Base-by-base conservation (phyloP, 2,329 filamentous ascomycete species). In the Zopfia rhizophila region DNA sequence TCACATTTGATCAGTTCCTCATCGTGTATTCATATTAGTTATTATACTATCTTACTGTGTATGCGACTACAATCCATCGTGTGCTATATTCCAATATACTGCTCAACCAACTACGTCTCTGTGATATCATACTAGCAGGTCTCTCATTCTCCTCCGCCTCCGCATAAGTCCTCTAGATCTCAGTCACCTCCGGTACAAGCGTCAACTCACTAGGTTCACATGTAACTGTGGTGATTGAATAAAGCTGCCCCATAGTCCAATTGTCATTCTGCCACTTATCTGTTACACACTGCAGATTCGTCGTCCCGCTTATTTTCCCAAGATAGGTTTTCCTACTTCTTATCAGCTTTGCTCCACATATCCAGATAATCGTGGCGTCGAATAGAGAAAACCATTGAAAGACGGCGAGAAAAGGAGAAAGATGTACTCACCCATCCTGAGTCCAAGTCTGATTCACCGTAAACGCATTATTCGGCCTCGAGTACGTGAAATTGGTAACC, bases 221-320 rank as follows among this genome's bases (percentile, higher is more conserved):
- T 7, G 27, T 41, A 18, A 23, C 12, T 3, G 12, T 29, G 11
- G 35, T 42, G 5, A 21, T 45, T 7, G 11, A 35, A 22, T 53
- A 53, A 14, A 50, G 22, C 22, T 53, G 39, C 14, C 49, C 49
- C 21, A 45, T 43, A 2, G 45, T 50, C 49, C 49, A 53, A 13
- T 53, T 45, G 12, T 35, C 3, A 43, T 48, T 53, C 23, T 35
- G 22, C 41, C 33, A 45, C n/a, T 7, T 11, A n/a, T 5, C 29
- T 3, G 31, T 27, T 23, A 29, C 22, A 27, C 33, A 45, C 5
- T 31, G 27, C 16, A 50, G 22, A 18, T 38, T 29, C n/a, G 29
- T 28, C 4, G 14, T 38, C 11, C 38, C 45, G 11, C n/a, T 18
- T 3, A 23, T 33, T 13, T 7, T 6, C 11, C 16, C 41, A 5